Evolutionary conservation across 257 asterid species (phyloP), one percentile per base, ranked within the genome.

Genomic region (Thymus quinquecostatus): DNA sequence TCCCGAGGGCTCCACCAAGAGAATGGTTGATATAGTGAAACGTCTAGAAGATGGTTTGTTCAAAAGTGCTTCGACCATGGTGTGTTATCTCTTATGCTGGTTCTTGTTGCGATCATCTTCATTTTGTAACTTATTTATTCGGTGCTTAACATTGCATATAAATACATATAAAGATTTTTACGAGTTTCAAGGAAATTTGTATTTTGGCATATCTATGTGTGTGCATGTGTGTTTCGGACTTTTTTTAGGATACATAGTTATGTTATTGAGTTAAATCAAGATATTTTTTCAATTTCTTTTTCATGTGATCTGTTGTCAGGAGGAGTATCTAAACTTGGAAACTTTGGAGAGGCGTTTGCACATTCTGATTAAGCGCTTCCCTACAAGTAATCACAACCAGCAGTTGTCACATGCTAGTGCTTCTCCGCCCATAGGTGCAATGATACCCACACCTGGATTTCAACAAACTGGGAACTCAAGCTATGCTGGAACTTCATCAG

Each of bases 371-470:
- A 87, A 75, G 79, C 78, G 86, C 62, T 72, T 79, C 9, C 86
- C 90, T 32, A 43, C 76, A 78, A 84, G 57, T 78, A 89, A 85
- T 84, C 96, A 87, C 10, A 84, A 69, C 77, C 96, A 87, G 71
- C 98, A 85, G 75, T 79, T 82, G 70, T 58, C 90, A 58, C 92
- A 85, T 66, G 78, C 81, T 49, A 88, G 76, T 87, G 74, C 95
- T 49, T 81, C 94, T 32, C 81, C 92, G 47, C 80, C 97, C 67
- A 51, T 86, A 65, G 93, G 96, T 68, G 87, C 95, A 53, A 95
- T 95, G 99, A 95, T 95, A 72, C 99, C 99, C 71, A 95, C 98
- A 61, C 99, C 99, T 60, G 98, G 99, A 38, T 82, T 89, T 83
- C 80, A 87, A 63, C 97, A 87, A 78, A 69, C 85, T 82, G 91